Evolutionary conservation across 2,329 filamentous ascomycete species (phyloP).

Genomic region (Arthrinium phaeospermum): DNA sequence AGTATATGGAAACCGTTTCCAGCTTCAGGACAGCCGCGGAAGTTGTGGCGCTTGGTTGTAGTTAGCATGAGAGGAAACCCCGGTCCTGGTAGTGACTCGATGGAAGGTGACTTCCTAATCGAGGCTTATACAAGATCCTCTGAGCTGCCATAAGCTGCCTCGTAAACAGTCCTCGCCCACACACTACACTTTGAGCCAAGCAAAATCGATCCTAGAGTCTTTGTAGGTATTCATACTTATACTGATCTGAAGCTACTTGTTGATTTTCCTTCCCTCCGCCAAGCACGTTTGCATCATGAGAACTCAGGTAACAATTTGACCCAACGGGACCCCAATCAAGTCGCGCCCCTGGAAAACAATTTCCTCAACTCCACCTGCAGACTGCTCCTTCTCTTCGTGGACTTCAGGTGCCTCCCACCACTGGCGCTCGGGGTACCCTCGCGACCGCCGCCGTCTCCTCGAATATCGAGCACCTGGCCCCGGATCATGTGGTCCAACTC

Average conservation of each 20-base stretch:
- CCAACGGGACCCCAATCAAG: neutral
- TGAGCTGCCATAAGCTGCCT: neutral
- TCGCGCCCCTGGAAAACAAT: neutral
- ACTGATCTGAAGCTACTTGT: neutral
- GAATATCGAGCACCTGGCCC: neutral
- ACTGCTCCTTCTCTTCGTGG: neutral
- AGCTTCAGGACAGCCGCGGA: no score
- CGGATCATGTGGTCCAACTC: conserved; percentile 18
- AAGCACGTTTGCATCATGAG: neutral
- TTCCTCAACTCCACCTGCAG: conserved; percentile 8
- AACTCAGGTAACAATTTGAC: neutral
- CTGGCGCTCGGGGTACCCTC: neutral
- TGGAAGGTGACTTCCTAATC: neutral
- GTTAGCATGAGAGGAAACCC: no score
- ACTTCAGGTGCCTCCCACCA: neutral
- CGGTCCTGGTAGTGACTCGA: neutral
- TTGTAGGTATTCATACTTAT: neutral
- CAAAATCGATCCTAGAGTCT: neutral
- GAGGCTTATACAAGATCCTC: neutral
- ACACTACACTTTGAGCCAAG: neutral
- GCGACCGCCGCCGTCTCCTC: neutral
- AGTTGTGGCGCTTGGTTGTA: no score
- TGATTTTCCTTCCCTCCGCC: neutral
- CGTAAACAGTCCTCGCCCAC: neutral
- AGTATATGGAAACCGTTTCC: no score